Conservation (phyloP, 2,329 filamentous ascomycete species). For the Monilinia polystroma region DNA sequence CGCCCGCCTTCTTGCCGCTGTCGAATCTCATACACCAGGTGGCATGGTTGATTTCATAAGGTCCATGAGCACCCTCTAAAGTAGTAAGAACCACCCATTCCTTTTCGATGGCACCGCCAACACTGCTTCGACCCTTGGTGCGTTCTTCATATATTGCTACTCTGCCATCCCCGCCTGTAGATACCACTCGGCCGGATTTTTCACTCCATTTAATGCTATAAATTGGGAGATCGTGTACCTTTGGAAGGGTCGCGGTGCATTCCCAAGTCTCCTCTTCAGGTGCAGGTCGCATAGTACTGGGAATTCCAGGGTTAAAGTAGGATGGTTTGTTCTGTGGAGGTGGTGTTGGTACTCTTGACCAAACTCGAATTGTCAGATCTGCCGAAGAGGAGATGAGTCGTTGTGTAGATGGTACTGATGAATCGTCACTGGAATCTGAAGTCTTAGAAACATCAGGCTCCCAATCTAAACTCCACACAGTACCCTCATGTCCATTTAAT, state of each 20-base stretch:
- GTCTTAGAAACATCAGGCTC: constrained; percentile 47
- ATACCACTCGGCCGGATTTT: constrained; percentile 75
- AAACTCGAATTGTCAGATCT: constrained; percentile 76
- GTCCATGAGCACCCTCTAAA: constrained; percentile 76
- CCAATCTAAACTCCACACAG: constrained; percentile 87
- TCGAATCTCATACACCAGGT: constrained; percentile 83
- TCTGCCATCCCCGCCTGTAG: constrained; percentile 81
- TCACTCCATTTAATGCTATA: constrained; percentile 86
- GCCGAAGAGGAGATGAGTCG: constrained; percentile 82
- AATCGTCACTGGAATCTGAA: constrained; percentile 38
- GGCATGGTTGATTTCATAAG: constrained; percentile 92
- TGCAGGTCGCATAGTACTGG: constrained; percentile 81
- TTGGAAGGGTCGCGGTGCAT: constrained; percentile 73
- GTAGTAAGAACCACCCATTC: constrained; percentile 72
- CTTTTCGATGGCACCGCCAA: constrained; percentile 42
- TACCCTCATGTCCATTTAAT: constrained; percentile 76
- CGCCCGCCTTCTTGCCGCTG: constrained; percentile 56
- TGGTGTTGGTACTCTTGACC: constrained; percentile 55
- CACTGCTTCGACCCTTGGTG: constrained; percentile 33
- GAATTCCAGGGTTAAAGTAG: constrained; percentile 57
- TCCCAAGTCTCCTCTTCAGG: constrained; percentile 79
- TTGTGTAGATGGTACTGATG: constrained; percentile 46
- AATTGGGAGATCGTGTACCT: constrained; percentile 73
- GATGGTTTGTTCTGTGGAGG: constrained; percentile 37
- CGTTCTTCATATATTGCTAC: constrained; percentile 75